Percentiles rank a stretch among this genome's conserved stretches.
These are phyloP conservation scores for Pezicula radicicola DNA, from an alignment of 2,329 filamentous ascomycete genomes.

Conservation along the genomic window DNA sequence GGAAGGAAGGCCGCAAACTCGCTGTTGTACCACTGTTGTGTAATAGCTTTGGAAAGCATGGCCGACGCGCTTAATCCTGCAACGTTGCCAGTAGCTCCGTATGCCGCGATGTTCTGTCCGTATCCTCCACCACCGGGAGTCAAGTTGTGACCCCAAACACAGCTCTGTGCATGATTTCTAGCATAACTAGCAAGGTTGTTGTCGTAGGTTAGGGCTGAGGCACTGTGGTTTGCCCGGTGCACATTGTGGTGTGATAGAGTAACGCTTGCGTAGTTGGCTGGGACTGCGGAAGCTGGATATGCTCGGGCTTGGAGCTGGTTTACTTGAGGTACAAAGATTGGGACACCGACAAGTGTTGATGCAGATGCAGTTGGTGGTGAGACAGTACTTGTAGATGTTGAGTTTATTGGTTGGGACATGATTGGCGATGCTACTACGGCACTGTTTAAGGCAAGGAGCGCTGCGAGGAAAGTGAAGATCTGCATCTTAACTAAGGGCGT, in stretches of 20 bases:
- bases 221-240: slow-evolving; percentile 78
- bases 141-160: slow-evolving; percentile 72
- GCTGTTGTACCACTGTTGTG: slow-evolving; percentile 82
- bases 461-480: too few relatives aligned
- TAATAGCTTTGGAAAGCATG: slow-evolving; percentile 64
- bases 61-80: slow-evolving; percentile 42
- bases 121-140: slow-evolving; percentile 59
- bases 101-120: slow-evolving; percentile 86
- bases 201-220: slow-evolving; percentile 61
- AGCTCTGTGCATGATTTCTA: slow-evolving; percentile 56
- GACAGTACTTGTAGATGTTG: too few relatives aligned
- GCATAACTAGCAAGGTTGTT: slow-evolving; percentile 60
- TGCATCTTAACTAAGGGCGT: too few relatives aligned
- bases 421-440: too few relatives aligned
- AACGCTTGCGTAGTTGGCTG: slow-evolving; percentile 29
- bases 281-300: background rate
- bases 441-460: too few relatives aligned
- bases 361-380: too few relatives aligned
- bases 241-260: slow-evolving; percentile 76
- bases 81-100: slow-evolving; percentile 33
- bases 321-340: too few relatives aligned
- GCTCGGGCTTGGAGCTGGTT: too few relatives aligned
- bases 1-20: slow-evolving; percentile 54
- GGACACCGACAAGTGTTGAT: too few relatives aligned
- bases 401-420: too few relatives aligned